These are phyloP conservation scores for Sporothrix sp. DNA, from an alignment of 2,329 filamentous ascomycete species.

Conservation along the genomic window DNA sequence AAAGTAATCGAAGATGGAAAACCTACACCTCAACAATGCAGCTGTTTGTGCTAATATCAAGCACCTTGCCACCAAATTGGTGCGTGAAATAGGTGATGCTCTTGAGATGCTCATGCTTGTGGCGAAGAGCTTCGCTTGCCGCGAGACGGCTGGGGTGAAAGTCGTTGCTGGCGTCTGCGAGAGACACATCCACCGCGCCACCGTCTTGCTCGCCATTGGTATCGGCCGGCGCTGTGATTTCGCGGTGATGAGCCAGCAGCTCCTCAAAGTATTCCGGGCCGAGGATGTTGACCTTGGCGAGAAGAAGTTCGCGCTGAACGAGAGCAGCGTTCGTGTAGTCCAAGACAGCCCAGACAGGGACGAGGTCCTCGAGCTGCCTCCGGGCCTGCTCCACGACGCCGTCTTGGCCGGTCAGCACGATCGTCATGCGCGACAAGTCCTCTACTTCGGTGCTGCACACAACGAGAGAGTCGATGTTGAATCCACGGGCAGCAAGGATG, in stretches of 20 bases:
- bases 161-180: slow-evolving; percentile 48
- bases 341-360: slow-evolving; percentile 95
- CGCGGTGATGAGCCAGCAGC: slow-evolving; percentile 86
- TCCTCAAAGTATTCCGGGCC: slow-evolving; percentile 98
- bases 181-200: slow-evolving; percentile 29
- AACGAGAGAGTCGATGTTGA: slow-evolving; percentile 98
- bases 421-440: slow-evolving; percentile 96
- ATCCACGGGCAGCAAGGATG: slow-evolving; percentile 88
- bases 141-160: slow-evolving; percentile 87
- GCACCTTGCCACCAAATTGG: slow-evolving; percentile 93
- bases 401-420: slow-evolving; percentile 91
- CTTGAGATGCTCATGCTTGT: slow-evolving; percentile 96
- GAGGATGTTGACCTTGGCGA: slow-evolving; percentile 93
- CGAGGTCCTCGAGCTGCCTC: slow-evolving; percentile 88
- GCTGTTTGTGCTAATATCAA: slow-evolving; percentile 97
- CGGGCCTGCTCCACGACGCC: slow-evolving; percentile 96
- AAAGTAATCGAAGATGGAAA: background rate
- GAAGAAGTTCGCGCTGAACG: slow-evolving; percentile 87
- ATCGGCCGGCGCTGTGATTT: slow-evolving; percentile 52
- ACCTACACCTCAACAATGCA: slow-evolving; percentile 95
- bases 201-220: slow-evolving; percentile 35
- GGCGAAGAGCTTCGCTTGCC: slow-evolving; percentile 77
- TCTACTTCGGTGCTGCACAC: slow-evolving; percentile 97
- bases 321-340: slow-evolving; percentile 91
- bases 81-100: slow-evolving; percentile 94